Percentiles rank a stretch among this genome's conserved stretches.
Conservation (phyloP, 176 grass and related monocot genomes). For the Metroxylon sagu region DNA sequence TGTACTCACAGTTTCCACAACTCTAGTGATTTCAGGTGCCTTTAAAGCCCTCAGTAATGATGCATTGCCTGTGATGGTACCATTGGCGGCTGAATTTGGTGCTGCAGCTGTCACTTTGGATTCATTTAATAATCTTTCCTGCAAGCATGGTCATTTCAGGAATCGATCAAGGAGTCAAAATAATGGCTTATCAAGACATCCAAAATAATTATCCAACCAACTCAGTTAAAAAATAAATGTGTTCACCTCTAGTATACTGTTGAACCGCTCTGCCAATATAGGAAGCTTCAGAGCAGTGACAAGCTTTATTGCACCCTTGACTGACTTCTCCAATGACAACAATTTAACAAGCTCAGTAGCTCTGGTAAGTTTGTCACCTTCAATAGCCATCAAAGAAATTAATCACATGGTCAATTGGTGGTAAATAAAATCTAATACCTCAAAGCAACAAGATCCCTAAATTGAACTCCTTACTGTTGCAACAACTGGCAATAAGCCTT, state of each 20-base stretch:
- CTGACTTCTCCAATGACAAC: constrained; percentile 75
- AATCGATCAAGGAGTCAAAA: neutral
- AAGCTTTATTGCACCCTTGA: constrained; percentile 82
- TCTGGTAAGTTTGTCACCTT: constrained; percentile 82
- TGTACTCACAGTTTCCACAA: constrained; percentile 15
- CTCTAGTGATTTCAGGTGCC: constrained; percentile 14
- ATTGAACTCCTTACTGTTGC: constrained; percentile 47
- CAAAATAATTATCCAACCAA: neutral
- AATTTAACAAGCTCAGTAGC: constrained; percentile 76
- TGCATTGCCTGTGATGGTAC: neutral
- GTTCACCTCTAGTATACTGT: constrained; percentile 65
- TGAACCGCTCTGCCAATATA: constrained; percentile 84
- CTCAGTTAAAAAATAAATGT: neutral
- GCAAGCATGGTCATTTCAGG: constrained; percentile 14
- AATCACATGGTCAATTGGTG: neutral
- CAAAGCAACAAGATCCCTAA: too few relatives aligned
- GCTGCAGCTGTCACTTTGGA: constrained; percentile 10
- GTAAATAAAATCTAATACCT: too few relatives aligned
- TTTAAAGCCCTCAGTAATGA: constrained; percentile 7
- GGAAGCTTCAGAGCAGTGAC: constrained; percentile 84
- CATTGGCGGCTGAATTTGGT: neutral
- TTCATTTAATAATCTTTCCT: constrained; percentile 69
- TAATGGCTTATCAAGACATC: neutral
- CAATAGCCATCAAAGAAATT: neutral
- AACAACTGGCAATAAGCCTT: constrained; percentile 86